Percentiles rank a stretch among this genome's conserved stretches.
Evolutionary conservation across 2,329 filamentous ascomycete species (phyloP).

Genomic region (Grosmannia huntii): DNA sequence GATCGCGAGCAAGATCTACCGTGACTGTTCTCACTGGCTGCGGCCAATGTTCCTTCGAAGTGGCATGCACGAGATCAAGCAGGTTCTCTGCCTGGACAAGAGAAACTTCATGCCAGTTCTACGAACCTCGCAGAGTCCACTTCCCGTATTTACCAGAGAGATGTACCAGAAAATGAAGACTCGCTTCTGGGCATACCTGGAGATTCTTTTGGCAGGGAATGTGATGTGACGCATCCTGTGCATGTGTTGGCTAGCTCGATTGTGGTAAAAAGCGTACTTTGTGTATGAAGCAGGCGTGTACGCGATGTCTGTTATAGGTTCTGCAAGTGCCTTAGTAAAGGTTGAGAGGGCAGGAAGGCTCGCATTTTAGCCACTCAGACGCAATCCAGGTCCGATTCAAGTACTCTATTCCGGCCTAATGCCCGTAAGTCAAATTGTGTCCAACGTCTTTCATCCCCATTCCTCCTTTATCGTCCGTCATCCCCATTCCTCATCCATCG

Average conservation of each 20-base stretch:
- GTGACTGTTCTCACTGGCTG: conserved; percentile 1
- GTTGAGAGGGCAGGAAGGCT: no score
- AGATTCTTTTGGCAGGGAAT: neutral
- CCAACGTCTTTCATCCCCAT: no score
- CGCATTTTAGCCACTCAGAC: no score
- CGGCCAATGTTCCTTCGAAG: neutral
- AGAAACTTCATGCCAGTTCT: neutral
- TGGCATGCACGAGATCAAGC: neutral
- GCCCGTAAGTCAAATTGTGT: no score
- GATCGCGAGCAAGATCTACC: conserved; percentile 1
- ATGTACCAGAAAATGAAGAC: neutral
- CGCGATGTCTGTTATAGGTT: no score
- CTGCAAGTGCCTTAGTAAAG: no score
- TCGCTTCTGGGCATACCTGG: neutral
- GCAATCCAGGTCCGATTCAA: no score
- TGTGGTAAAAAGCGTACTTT: neutral
- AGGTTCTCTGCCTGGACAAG: neutral
- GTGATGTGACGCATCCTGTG: neutral
- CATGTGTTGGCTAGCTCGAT: neutral
- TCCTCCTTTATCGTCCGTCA: neutral
- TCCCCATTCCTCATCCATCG: neutral
- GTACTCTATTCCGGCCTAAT: no score
- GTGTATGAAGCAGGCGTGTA: no score
- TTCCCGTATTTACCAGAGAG: neutral
- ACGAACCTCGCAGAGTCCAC: neutral